Conservation (phyloP, 306 rosid species). For the Gastrolobium villosum region DNA sequence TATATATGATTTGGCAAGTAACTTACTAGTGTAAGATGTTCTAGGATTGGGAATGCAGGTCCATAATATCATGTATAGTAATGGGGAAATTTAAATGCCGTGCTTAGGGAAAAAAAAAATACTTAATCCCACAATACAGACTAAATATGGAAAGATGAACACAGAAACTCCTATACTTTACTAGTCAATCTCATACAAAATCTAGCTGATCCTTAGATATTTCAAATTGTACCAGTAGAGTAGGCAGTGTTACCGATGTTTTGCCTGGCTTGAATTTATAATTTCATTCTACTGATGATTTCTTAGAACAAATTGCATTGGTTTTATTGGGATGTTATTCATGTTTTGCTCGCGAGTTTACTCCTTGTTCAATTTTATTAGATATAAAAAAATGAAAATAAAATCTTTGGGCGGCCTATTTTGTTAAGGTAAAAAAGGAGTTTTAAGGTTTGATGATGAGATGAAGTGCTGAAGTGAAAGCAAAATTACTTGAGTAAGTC, state of each 20-base stretch:
- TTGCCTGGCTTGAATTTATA: slow-evolving; percentile 26
- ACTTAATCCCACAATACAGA: slow-evolving; percentile 37
- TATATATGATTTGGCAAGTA: slow-evolving; percentile 40
- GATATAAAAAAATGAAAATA: not conserved
- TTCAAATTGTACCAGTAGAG: slow-evolving; percentile 43
- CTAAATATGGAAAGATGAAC: slow-evolving; percentile 39
- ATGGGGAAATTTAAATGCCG: slow-evolving; percentile 44
- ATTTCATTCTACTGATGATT: slow-evolving; percentile 28
- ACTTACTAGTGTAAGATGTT: slow-evolving; percentile 32
- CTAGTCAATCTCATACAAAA: slow-evolving; percentile 37
- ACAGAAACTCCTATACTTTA: slow-evolving; percentile 44
- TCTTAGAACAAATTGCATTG: not conserved
- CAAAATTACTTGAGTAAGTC: not conserved
- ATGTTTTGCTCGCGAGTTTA: not conserved
- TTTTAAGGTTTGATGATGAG: not conserved
- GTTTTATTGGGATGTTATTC: not conserved
- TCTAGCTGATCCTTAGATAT: slow-evolving; percentile 36
- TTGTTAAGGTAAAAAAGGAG: not conserved
- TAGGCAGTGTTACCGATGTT: slow-evolving; percentile 5
- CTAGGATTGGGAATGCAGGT: slow-evolving; percentile 48
- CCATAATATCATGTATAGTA: slow-evolving; percentile 61
- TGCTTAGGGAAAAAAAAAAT: slow-evolving; percentile 9
- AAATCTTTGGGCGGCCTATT: not conserved
- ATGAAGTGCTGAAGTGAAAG: not conserved
- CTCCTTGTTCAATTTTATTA: not conserved